Base-by-base conservation (phyloP, 768 basidiomycete species). In the Suillus lakei region DNA sequence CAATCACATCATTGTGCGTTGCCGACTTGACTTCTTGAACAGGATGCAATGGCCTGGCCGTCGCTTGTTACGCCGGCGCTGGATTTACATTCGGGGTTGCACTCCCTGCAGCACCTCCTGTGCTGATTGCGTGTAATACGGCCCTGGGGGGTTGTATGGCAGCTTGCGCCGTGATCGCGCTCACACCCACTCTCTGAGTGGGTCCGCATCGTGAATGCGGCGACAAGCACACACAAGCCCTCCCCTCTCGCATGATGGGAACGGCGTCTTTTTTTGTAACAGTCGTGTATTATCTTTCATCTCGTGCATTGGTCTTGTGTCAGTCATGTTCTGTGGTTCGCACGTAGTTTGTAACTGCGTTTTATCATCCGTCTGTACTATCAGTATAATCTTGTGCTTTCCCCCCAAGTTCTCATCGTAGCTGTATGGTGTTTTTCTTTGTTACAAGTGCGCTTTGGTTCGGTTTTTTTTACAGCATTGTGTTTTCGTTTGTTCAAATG, bases 31-130 rank as follows among this genome's bases (percentile, higher is more conserved):
- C 21, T 2, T 6, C 15, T 12, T 10, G 21, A 16, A 0, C 34
- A 77, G 75, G 75, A 0, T 76, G 75, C 26, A 76, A 77, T 13
- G 9, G 4, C 2, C 36, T 76, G 0, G 73, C 2, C 0, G 70
- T 71, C 0, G 4, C 70, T 4, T 76, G 75, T 13, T 76, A 76
- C 16, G 43, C 64, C 0, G 74, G 34, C 0, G 76, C 76, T 0
- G 71, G 75, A 0, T 72, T 70, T 38, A 60, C 58, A 0, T 77
- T 76, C 6, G 74, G 74, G 0, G 70, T 69, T 2, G 68, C 73
- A 54, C 18, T 73, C 26, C 63, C 66, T 9, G 71, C 1, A 0
- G 73, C 9, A 0, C 76, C 75, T 6, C 67, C 74, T 1, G 71
- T 66, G 28, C 67, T 74, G 58, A 0, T 69, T 3, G 73, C 21